These are phyloP conservation scores for Dryas alaskensis DNA, from an alignment of 306 rosid species.

Conservation along the genomic window DNA sequence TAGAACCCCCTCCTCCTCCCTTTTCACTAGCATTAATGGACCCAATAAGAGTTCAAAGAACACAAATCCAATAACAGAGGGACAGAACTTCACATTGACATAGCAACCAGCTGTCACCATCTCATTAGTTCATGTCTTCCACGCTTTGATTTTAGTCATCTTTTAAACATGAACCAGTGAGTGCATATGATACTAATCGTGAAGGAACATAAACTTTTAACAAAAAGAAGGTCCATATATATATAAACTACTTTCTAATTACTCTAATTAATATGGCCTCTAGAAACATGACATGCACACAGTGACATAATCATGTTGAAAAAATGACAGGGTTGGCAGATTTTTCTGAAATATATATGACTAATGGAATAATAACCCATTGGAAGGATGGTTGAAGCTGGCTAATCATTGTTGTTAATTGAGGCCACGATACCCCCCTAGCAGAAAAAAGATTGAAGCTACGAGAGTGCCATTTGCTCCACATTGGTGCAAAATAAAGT, in stretches of 20 bases:
- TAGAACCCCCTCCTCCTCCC: slow-evolving; percentile 6
- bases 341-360: slow-evolving; percentile 4
- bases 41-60: slow-evolving; percentile 3
- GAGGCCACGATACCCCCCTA: slow-evolving; percentile 41
- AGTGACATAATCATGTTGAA: slow-evolving; percentile 21
- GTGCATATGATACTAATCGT: background rate
- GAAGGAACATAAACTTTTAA: slow-evolving; percentile 7
- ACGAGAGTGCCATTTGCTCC: slow-evolving; percentile 38
- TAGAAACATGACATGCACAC: slow-evolving; percentile 5
- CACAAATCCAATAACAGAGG: slow-evolving; percentile 20
- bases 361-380: slow-evolving; percentile 4
- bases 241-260: slow-evolving; percentile 1
- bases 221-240: slow-evolving; percentile 18
- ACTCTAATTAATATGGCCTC: slow-evolving; percentile 20
- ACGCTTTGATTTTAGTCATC: slow-evolving; percentile 24
- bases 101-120: slow-evolving; percentile 24
- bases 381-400: background rate
- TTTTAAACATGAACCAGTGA: background rate
- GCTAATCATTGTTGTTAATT: slow-evolving; percentile 30
- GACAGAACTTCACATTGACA: slow-evolving; percentile 34
- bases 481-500: slow-evolving; percentile 36
- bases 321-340: slow-evolving; percentile 2
- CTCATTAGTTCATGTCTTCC: slow-evolving; percentile 37
- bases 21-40: slow-evolving; percentile 19
- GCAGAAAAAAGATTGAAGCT: slow-evolving; percentile 30